Evolutionary conservation across 1,139 yeast species (phyloP).

Genomic region (Lodderomyces orthopsilosis): DNA sequence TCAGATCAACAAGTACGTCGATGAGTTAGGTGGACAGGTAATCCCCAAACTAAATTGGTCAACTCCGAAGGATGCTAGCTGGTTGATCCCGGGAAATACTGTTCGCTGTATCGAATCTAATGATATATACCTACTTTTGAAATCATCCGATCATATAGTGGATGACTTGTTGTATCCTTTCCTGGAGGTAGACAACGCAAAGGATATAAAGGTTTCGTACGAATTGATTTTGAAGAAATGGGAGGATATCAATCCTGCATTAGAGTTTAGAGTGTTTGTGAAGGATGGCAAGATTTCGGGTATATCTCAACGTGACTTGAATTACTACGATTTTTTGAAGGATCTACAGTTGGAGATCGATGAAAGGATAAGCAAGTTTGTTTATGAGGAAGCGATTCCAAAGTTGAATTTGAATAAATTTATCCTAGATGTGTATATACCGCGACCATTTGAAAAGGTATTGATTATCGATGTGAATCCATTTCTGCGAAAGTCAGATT

Average conservation of each 20-base stretch:
- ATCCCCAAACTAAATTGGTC: slow-evolving; percentile 96
- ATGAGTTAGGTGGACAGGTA: slow-evolving; percentile 53
- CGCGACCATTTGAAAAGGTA: slow-evolving; percentile 65
- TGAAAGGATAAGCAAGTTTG: slow-evolving; percentile 53
- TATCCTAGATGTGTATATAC: slow-evolving; percentile 78
- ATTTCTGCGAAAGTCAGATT: slow-evolving; percentile 71
- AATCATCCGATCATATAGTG: slow-evolving; percentile 81
- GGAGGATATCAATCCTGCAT: slow-evolving; percentile 78
- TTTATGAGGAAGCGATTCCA: slow-evolving; percentile 42
- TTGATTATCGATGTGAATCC: slow-evolving; percentile 84
- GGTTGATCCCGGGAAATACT: slow-evolving; percentile 82
- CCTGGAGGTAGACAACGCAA: slow-evolving; percentile 32
- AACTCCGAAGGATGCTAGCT: slow-evolving; percentile 88
- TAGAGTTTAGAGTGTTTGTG: slow-evolving; percentile 87
- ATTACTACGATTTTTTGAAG: slow-evolving; percentile 69
- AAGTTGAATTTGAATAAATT: slow-evolving; percentile 25
- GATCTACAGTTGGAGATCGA: slow-evolving; percentile 44
- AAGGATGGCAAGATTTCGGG: slow-evolving; percentile 62
- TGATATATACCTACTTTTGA: slow-evolving; percentile 76
- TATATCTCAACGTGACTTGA: slow-evolving; percentile 80
- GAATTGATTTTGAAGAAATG: slow-evolving; percentile 81
- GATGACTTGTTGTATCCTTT: slow-evolving; percentile 81
- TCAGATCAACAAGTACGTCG: slow-evolving; percentile 40
- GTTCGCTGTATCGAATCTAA: slow-evolving; percentile 66
- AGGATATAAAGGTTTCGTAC: slow-evolving; percentile 22